A percentile compares a stretch with the other conserved stretches of the same genome.
phyloP scores from a whole-genome alignment of 2,329 filamentous ascomycete species.

The Tolypocladium ovalisporum region DNA sequence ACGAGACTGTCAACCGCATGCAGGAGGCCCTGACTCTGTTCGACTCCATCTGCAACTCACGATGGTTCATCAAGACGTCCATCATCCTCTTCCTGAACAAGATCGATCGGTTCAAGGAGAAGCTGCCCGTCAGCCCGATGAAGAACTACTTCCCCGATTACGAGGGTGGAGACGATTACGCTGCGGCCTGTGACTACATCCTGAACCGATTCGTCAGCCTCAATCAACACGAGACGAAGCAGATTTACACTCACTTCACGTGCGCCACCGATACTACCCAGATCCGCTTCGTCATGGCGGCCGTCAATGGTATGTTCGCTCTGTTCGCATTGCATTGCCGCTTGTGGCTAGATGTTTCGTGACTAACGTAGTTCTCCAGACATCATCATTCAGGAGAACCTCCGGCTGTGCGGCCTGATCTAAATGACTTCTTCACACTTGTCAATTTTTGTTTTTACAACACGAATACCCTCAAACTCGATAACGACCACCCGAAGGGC shows the following conservation, averaged over 20 bases:
- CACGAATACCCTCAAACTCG: slow-evolving; percentile 33
- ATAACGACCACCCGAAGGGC: slow-evolving; percentile 27
- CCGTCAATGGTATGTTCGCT: slow-evolving; percentile 74
- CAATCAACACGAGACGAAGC: slow-evolving; percentile 98
- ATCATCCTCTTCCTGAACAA: slow-evolving; percentile 88
- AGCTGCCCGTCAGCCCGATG: slow-evolving; percentile 72
- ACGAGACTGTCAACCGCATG: slow-evolving; percentile 94
- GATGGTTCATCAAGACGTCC: slow-evolving; percentile 84
- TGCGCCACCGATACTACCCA: slow-evolving; percentile 98
- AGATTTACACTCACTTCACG: slow-evolving; percentile 99
- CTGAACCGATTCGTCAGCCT: slow-evolving; percentile 96
- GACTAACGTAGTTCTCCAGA: slow-evolving; percentile 49
- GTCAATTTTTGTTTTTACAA: slow-evolving; percentile 14
- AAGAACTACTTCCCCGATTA: slow-evolving; percentile 85
- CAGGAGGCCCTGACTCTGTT: slow-evolving; percentile 80
- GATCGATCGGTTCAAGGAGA: slow-evolving; percentile 82
- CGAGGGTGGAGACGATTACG: slow-evolving; percentile 92
- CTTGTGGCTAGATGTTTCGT: not conserved
- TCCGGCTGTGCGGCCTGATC: slow-evolving; percentile 93
- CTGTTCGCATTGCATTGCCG: not conserved
- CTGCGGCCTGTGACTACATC: slow-evolving; percentile 95
- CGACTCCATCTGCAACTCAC: slow-evolving; percentile 78
- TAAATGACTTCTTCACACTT: slow-evolving; percentile 39
- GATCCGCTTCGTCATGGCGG: slow-evolving; percentile 99
- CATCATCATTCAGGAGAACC: slow-evolving; percentile 99